A percentile compares a stretch with the other conserved stretches of the same genome.
Conservation (phyloP, 2,329 filamentous ascomycete species). For the Arachnopeziza araneosa region DNA sequence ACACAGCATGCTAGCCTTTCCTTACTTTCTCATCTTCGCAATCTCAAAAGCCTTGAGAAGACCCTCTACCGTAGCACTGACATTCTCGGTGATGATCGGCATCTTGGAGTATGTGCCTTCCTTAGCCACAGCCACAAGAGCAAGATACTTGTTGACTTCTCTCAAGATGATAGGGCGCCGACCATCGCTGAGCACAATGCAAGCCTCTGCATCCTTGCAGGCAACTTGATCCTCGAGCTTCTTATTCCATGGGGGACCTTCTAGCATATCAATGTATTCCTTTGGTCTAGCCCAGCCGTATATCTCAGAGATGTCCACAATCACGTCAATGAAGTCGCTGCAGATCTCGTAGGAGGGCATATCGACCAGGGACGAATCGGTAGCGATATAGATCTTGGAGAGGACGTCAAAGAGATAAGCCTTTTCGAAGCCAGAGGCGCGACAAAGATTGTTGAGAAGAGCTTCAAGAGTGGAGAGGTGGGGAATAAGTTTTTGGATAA, state of each 20-base stretch:
- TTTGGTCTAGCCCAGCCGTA: conserved; percentile 70
- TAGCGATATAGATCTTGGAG: conserved; percentile 98
- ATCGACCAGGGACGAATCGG: conserved; percentile 86
- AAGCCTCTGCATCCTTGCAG: conserved; percentile 61
- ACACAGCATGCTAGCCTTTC: no score
- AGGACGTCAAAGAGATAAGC: conserved; percentile 96
- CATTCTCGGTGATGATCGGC: conserved; percentile 81
- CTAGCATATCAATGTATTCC: conserved; percentile 49
- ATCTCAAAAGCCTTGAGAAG: conserved; percentile 74
- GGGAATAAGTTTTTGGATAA: conserved; percentile 95
- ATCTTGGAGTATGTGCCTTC: conserved; percentile 81
- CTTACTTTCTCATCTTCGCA: conserved; percentile 47
- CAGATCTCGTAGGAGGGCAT: conserved; percentile 98
- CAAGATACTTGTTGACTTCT: conserved; percentile 69
- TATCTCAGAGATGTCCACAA: conserved; percentile 93
- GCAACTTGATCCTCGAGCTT: conserved; percentile 61
- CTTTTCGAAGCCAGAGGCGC: conserved; percentile 93
- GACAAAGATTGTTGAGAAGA: conserved; percentile 88
- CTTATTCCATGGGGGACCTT: conserved; percentile 55
- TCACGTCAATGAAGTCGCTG: conserved; percentile 97
- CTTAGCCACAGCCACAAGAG: conserved; percentile 80
- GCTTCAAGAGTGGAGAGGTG: conserved; percentile 89
- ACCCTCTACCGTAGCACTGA: conserved; percentile 74
- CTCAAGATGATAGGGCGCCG: conserved; percentile 59
- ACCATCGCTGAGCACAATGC: conserved; percentile 60